A percentile compares a stretch with the other conserved stretches of the same genome.
phyloP scores from a whole-genome alignment of 1,139 yeast genomes.

The Debaryomycetaceae sp. region DNA sequence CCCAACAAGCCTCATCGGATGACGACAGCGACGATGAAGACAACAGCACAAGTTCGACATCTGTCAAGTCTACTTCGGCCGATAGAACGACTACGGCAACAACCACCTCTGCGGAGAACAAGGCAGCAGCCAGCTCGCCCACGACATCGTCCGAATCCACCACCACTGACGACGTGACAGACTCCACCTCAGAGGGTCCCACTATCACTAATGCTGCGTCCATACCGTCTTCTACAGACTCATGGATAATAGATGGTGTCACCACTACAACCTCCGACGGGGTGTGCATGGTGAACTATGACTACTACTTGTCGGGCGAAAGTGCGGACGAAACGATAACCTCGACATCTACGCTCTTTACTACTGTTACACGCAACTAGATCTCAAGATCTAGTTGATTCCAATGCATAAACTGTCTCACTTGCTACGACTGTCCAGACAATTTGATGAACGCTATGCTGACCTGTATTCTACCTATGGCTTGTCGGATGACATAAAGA shows the following conservation, averaged over 20 bases:
- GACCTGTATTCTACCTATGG: neutral
- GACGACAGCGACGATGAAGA: constrained; percentile 1
- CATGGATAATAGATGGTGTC: constrained; percentile 38
- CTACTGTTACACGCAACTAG: constrained; percentile 30
- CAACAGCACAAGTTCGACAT: neutral
- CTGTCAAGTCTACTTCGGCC: constrained; percentile 9
- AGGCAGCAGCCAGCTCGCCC: constrained; percentile 7
- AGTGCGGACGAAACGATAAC: constrained; percentile 32
- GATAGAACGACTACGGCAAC: constrained; percentile 1
- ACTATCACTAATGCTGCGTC: constrained; percentile 26
- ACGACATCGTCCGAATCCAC: constrained; percentile 9
- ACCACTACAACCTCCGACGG: constrained; percentile 31
- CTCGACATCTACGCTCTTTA: constrained; percentile 34
- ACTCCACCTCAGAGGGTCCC: constrained; percentile 19
- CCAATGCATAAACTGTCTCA: neutral
- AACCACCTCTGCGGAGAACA: constrained; percentile 1
- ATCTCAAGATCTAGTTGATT: neutral
- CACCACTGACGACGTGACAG: constrained; percentile 7
- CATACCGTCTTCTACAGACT: constrained; percentile 33
- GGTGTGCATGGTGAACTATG: constrained; percentile 42
- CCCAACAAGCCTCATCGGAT: constrained; percentile 4
- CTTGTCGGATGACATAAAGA: neutral
- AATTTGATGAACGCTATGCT: neutral
- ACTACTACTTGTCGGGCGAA: constrained; percentile 34
- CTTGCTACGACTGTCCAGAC: neutral